Conservation (phyloP, 176 grass and related monocot genomes). For the Echinochloa phyllopogon region DNA sequence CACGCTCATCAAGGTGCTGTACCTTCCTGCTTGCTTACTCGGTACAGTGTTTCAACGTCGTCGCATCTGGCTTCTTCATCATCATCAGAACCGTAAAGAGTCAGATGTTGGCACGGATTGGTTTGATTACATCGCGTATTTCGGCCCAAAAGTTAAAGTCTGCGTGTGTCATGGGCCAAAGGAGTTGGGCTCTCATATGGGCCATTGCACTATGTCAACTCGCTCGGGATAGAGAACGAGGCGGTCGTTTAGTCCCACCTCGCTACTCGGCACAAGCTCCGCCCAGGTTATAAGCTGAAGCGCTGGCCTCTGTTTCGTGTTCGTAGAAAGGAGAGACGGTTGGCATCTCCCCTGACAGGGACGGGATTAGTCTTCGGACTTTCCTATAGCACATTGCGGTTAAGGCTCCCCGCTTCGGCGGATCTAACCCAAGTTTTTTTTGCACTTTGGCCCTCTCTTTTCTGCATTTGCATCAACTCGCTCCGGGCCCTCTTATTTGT, state of each 20-base stretch:
- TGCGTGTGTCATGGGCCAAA: neutral
- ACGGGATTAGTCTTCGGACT: slow-evolving; percentile 61
- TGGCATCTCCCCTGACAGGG: slow-evolving; percentile 94
- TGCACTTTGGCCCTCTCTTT: fast-evolving
- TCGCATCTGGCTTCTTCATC: too few relatives aligned
- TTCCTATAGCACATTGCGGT: slow-evolving; percentile 45
- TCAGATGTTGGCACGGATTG: neutral
- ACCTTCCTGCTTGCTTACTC: neutral
- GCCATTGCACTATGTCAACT: neutral
- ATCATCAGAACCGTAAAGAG: neutral
- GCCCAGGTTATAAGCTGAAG: neutral
- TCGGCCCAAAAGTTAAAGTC: neutral
- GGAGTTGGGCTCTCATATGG: neutral
- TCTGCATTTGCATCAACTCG: neutral
- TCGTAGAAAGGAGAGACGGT: slow-evolving; percentile 93
- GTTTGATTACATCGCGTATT: neutral
- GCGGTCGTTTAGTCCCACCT: slow-evolving; percentile 52
- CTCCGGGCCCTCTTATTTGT: too few relatives aligned
- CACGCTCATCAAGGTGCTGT: slow-evolving; percentile 69
- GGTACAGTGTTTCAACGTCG: neutral
- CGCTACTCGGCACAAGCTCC: fast-evolving
- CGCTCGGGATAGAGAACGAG: neutral
- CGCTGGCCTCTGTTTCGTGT: neutral
- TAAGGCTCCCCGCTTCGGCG: slow-evolving; percentile 55
- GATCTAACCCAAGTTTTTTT: slow-evolving; percentile 58